These are phyloP conservation scores for Heliosperma pusillum DNA, from an alignment of 148 eudicot species.

Conservation along the genomic window DNA sequence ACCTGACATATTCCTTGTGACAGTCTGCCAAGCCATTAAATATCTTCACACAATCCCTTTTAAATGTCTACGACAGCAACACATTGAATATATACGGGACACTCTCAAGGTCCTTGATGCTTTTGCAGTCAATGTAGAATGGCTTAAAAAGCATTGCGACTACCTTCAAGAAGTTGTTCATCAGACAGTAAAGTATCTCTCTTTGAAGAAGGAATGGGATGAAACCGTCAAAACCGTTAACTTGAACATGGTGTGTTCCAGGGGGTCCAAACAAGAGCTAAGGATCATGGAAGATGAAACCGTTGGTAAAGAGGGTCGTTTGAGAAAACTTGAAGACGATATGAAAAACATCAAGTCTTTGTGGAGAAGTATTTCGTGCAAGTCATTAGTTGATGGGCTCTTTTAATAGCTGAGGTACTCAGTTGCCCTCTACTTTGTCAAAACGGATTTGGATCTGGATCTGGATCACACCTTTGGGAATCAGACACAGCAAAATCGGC, in stretches of 20 bases:
- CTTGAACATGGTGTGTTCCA: neutral
- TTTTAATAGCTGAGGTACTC: neutral
- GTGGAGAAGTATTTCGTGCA: neutral
- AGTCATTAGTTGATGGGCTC: constrained; percentile 12
- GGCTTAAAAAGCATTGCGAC: constrained; percentile 12
- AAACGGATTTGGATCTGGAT: too few species aligned
- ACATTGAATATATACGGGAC: constrained; percentile 3
- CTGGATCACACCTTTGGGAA: too few species aligned
- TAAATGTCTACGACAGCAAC: constrained; percentile 1
- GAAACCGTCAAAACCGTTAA: neutral
- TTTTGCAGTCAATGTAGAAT: constrained; percentile 4
- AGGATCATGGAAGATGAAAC: neutral
- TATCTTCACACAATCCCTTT: constrained; percentile 2
- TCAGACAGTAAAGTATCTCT: neutral
- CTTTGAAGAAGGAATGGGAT: constrained; percentile 9
- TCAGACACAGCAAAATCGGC: too few species aligned
- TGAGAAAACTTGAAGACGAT: neutral
- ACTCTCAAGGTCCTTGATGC: neutral
- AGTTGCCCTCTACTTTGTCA: neutral
- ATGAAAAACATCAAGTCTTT: constrained; percentile 8
- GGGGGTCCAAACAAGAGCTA: neutral
- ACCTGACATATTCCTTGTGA: neutral
- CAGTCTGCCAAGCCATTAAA: constrained; percentile 2
- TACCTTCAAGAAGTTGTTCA: constrained; percentile 3
- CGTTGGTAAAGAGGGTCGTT: neutral